Evolutionary conservation across 164 flowering plant species (phyloP).

Genomic region (Hamamelis virginiana): DNA sequence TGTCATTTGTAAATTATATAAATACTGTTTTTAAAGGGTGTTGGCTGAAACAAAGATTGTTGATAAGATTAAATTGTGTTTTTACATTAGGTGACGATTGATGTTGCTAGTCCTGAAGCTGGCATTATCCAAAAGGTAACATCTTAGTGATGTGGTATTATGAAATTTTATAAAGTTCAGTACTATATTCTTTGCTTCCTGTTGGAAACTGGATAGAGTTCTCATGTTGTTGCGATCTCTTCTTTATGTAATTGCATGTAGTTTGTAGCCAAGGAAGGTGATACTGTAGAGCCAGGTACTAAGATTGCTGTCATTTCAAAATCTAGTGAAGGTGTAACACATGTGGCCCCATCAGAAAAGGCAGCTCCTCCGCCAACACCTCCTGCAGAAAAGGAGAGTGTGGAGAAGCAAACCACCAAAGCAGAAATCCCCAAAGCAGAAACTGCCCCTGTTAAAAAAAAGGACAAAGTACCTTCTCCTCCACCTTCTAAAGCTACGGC

Average conservation of each 20-base stretch:
- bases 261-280: constrained; percentile 94
- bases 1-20: too few species aligned
- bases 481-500: constrained; percentile 54
- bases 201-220: not conserved
- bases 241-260: constrained; percentile 22
- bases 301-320: constrained; percentile 86
- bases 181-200: not conserved
- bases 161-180: not conserved
- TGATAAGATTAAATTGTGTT: too few species aligned
- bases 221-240: not conserved
- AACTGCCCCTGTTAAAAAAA: constrained; percentile 5
- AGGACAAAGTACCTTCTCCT: constrained; percentile 38
- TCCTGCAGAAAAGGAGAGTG: constrained; percentile 36
- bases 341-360: constrained; percentile 66
- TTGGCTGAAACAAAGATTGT: too few species aligned
- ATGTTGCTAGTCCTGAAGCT: constrained; percentile 88
- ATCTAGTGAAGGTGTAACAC: constrained; percentile 64
- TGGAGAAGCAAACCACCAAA: constrained; percentile 45
- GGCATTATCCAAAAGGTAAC: constrained; percentile 83
- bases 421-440: constrained; percentile 40
- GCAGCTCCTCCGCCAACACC: constrained; percentile 36
- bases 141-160: not conserved
- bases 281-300: constrained; percentile 89
- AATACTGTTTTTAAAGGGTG: too few species aligned
- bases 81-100: constrained; percentile 70